Percentiles rank a stretch among this genome's conserved stretches.
phyloP scores from a whole-genome alignment of 2,329 filamentous ascomycete species.

The Cladosporium halotolerans region DNA sequence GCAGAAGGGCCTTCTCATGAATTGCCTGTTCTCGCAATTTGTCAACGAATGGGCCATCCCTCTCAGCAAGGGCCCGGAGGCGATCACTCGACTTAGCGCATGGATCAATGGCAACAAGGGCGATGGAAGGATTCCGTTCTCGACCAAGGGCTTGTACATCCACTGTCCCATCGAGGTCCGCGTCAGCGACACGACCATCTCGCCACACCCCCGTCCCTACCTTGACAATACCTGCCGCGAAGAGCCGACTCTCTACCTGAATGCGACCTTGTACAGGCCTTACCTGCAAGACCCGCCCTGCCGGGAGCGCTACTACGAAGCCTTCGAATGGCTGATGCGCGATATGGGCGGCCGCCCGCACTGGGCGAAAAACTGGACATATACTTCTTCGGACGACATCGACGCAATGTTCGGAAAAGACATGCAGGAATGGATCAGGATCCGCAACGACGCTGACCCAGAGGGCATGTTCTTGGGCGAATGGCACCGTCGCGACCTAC shows the following conservation, averaged over 20 bases:
- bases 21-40: slow-evolving; percentile 96
- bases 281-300: slow-evolving; percentile 74
- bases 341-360: slow-evolving; percentile 77
- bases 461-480: slow-evolving; percentile 84
- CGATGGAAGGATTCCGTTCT: slow-evolving; percentile 68
- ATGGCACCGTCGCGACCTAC: slow-evolving; percentile 73
- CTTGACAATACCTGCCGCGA: slow-evolving; percentile 65
- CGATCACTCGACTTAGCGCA: slow-evolving; percentile 70
- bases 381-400: slow-evolving; percentile 54
- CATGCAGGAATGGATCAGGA: slow-evolving; percentile 58
- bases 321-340: slow-evolving; percentile 85
- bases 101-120: slow-evolving; percentile 76
- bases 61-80: slow-evolving; percentile 77
- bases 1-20: slow-evolving; percentile 79
- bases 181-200: slow-evolving; percentile 61
- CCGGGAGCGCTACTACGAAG: slow-evolving; percentile 71
- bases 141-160: slow-evolving; percentile 71
- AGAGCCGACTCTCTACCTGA: slow-evolving; percentile 77
- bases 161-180: slow-evolving; percentile 92
- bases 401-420: slow-evolving; percentile 62
- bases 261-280: slow-evolving; percentile 81
- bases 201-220: slow-evolving; percentile 50
- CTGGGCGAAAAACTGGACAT: slow-evolving; percentile 87
- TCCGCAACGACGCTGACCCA: slow-evolving; percentile 66
- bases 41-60: slow-evolving; percentile 98